Evolutionary conservation across 2,329 filamentous ascomycete genomes (phyloP), one percentile per base, ranked within the genome.

Genomic region (Nemania bipapillata): DNA sequence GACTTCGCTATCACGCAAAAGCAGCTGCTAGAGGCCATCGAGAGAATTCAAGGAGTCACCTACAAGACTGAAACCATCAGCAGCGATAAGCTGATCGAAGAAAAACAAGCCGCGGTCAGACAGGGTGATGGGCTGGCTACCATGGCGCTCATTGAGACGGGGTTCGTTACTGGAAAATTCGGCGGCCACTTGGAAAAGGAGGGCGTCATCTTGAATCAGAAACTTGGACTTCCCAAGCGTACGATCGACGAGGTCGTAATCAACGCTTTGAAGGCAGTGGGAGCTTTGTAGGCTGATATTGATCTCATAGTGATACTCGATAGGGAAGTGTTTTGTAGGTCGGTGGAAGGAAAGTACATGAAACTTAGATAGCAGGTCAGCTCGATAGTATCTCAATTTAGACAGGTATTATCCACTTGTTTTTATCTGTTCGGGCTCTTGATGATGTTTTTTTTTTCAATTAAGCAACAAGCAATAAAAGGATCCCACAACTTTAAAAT

Each of bases 31-130:
- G 84, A 84, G 58, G 82, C 84, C 8, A 77, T 86, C 2, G 85
- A 87, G 73, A 80, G 82, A 12, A 80, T 84, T 4, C 82, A 85
- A 66, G 81, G 84, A 2, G 78, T 83, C n/a, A 82, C 83, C 47
- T 78, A 78, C 57, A 42, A 52, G 3, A 73, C 69, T 1, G 75
- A 78, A 47, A 71, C 35, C 1, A 42, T 80, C 37, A 70, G 79
- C 35, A 77, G 74, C 53, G 37, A 65, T 2, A 68, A 69, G n/a
- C 56, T 76, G 37, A 74, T 78, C 53, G 63, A 72, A 59, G 72
- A 78, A 65, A 77, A 79, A 69, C 72, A 78, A 57, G 72, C 71
- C 12, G 76, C 73, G 2, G 67, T 68, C 9, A 67, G 60, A 26
- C 62, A 64, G 6, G 78, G 79, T 28, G 73, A 78, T 53, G 30